Base-by-base conservation (phyloP, 371 early-diverging fungal species). In the Mortierella sp. region DNA sequence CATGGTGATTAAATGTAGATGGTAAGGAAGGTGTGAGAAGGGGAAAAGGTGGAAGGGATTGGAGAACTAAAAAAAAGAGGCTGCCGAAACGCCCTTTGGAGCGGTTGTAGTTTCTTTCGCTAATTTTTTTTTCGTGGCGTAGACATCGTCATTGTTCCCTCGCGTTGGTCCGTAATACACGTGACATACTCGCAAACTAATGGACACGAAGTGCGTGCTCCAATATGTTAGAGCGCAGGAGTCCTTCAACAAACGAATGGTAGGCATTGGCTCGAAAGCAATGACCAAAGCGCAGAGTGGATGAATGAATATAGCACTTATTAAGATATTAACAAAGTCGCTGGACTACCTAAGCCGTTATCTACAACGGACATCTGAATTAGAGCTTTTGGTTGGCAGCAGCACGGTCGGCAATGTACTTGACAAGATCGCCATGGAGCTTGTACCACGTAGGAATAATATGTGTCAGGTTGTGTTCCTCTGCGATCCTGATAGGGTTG, bases 401-500 rank as follows among this genome's bases (percentile, higher is more conserved):
- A 8, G 70, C 58, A 14, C 70, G 55, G 24, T 79, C 72, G 0
- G 52, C 82, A 13, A 86, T 28, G 28, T 86, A 86, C 47, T 72
- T 58, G 42, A 86, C 31, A 34, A 86, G 73, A 28, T 86, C 87
- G 38, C 80, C 70, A 70, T 82, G 79, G 5, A 82, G 76, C 55
- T 77, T 74, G 60, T 86, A 80, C 87, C 87, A 86, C 19, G 87
- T 86, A 21, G 87, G 87, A 44, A 86, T 86, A 28, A 86, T 44
- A 28, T 86, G 83, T 6, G 80, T 75, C 65, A 86, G 52, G 34
- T 88, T 76, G 44, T 42, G 74, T 34, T 81, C 90, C 75, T 91
- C 90, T 21, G 94, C 96, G 16, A 90, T 85, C 16, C 82, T 83
- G 58, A 95, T 84, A n/a, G 94, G 90, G 21, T 91, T 91, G 47